These are phyloP conservation scores for Lojkania enalia DNA, from an alignment of 2,329 filamentous ascomycete species.

Conservation along the genomic window DNA sequence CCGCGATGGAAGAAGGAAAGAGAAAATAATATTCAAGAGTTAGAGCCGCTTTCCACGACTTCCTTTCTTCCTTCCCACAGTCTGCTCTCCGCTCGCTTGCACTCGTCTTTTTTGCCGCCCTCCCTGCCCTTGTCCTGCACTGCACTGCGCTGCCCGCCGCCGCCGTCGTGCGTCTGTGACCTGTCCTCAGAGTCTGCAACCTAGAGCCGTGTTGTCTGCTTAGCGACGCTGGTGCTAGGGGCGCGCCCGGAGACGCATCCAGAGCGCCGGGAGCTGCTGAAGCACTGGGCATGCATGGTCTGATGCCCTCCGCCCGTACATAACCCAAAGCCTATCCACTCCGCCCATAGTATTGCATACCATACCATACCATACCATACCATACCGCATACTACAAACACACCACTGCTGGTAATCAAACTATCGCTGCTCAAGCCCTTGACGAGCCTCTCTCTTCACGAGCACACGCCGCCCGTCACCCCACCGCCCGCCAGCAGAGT, in stretches of 20 bases:
- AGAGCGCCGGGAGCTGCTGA: slow-evolving; percentile 24
- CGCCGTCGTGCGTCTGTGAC: background rate
- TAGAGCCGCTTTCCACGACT: too few species aligned
- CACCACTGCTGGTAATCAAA: too few species aligned
- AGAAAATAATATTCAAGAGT: too few species aligned
- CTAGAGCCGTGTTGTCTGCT: slow-evolving; percentile 1
- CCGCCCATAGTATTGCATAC: too few species aligned
- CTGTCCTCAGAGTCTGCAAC: background rate
- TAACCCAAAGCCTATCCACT: slow-evolving; percentile 1
- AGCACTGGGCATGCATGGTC: slow-evolving; percentile 21
- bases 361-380: too few species aligned
- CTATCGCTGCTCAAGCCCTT: too few species aligned
- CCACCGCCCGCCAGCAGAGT: background rate
- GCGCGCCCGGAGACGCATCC: slow-evolving; percentile 34
- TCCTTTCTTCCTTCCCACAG: too few species aligned
- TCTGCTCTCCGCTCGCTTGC: background rate
- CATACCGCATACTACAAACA: too few species aligned
- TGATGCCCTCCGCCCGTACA: slow-evolving; percentile 4
- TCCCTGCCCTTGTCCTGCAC: slow-evolving; percentile 2
- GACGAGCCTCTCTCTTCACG: background rate
- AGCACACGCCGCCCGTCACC: background rate
- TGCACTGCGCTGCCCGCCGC: background rate
- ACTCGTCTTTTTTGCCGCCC: slow-evolving; percentile 1
- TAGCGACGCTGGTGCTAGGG: slow-evolving; percentile 31
- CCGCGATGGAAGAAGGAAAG: background rate